Conservation (phyloP, 2,329 filamentous ascomycete species). For the Neonectria faginata region DNA sequence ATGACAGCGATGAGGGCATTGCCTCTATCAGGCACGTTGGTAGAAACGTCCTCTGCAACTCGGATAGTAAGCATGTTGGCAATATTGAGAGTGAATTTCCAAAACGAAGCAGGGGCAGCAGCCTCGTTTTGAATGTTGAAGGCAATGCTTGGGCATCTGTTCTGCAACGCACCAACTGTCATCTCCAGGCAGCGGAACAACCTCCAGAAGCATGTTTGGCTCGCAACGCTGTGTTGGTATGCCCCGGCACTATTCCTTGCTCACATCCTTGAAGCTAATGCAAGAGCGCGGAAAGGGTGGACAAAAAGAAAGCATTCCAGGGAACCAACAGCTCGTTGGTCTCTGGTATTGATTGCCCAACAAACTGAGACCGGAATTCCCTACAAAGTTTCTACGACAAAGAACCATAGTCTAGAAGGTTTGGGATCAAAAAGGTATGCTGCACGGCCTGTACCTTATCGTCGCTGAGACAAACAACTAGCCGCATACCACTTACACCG, state of each 20-base stretch:
- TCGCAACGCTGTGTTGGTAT: not conserved
- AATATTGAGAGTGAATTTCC: not conserved
- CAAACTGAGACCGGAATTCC: not conserved
- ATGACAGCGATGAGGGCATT: not conserved
- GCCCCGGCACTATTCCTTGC: not conserved
- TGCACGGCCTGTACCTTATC: not conserved
- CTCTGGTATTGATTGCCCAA: not conserved
- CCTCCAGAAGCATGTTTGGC: not conserved
- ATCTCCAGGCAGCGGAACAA: not conserved
- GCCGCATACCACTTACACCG: not conserved
- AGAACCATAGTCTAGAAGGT: not conserved
- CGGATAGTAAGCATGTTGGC: not conserved
- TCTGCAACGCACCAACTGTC: not conserved
- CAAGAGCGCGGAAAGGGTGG: not conserved
- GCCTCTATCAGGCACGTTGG: not conserved
- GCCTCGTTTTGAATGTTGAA: not conserved
- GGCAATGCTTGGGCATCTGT: not conserved
- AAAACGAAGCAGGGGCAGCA: not conserved
- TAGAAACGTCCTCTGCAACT: not conserved
- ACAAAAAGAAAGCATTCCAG: not conserved
- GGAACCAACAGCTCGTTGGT: not conserved
- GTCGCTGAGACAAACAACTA: not conserved
- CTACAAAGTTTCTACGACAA: not conserved
- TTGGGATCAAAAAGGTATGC: not conserved
- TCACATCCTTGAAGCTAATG: not conserved